Base-by-base conservation (phyloP, 768 basidiomycete genomes). In the Naganishia vishniacii region DNA sequence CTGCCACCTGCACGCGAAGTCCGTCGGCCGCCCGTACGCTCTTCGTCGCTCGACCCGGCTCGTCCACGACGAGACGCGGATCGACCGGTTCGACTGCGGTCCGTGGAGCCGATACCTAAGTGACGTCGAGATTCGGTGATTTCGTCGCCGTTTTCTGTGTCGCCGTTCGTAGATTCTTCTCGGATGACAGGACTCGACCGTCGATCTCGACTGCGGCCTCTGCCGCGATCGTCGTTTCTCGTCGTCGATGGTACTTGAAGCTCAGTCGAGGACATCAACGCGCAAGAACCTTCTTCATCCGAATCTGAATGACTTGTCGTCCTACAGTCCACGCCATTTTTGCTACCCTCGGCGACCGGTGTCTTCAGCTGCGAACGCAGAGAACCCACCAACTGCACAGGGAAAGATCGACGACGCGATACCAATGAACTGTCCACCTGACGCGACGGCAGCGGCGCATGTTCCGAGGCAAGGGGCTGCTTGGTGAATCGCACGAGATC, bases 201-300 rank as follows among this genome's bases (percentile, higher is more conserved):
- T 41, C 41, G 62, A n/a, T 60, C 62, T 6, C 62, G 62, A 45
- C 62, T 63, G 29, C 62, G 48, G 16, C 62, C 62, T 7, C 62
- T 48, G 15, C 62, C 45, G 20, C 29, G 34, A 4, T 47, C 61
- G 18, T 62, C 47, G 4, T 44, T n/a, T 26, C 29, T 61, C 6
- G 44, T n/a, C 6, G 9, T 32, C 8, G 28, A 20, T 1, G 40
- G 48, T 3, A 15, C 23, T 18, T 53, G 32, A 15, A 53, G 37
- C 48, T 63, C 62, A 25, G 40, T 47, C 13, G 48, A 41, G 16
- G 61, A 48, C 15, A 49, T 48, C 11, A 53, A 23, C 31, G 53
- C 37, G 8, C 20, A 56, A 15, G 53, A 56, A 29, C 25, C 62
- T 46, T 58, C 63, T 3, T 59, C 63, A 16, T 64, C 51, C 6